A percentile compares a stretch with the other conserved stretches of the same genome.
Evolutionary conservation across 2,329 filamentous ascomycete genomes (phyloP).

Genomic region (Plectosphaerella plurivora): DNA sequence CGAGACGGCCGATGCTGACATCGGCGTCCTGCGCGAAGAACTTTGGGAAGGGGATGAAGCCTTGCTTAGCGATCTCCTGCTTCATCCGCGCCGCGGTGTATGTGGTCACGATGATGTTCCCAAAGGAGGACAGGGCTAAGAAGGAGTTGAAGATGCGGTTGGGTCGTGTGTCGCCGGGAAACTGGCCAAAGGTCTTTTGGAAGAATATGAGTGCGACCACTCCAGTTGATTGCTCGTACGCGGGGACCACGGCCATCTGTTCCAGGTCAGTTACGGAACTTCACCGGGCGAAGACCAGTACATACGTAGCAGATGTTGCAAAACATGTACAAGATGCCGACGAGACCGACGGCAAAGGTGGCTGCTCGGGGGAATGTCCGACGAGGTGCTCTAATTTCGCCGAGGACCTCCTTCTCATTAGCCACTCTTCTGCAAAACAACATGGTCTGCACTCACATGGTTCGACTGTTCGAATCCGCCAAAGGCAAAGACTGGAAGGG

Average conservation of each 20-base stretch:
- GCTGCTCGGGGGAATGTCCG: slow-evolving; percentile 27
- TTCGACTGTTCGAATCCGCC: slow-evolving; percentile 33
- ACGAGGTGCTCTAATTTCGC: slow-evolving; percentile 24
- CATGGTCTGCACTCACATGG: slow-evolving; percentile 19
- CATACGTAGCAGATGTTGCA: slow-evolving; percentile 32
- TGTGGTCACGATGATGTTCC: slow-evolving; percentile 52
- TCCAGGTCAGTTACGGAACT: slow-evolving; percentile 21
- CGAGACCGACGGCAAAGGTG: slow-evolving; percentile 20
- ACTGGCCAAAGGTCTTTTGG: slow-evolving; percentile 20
- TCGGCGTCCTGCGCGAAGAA: slow-evolving; percentile 39
- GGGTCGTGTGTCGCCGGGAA: slow-evolving; percentile 17
- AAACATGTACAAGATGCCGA: slow-evolving; percentile 27
- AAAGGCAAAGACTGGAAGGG: slow-evolving; percentile 25
- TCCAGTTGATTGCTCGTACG: slow-evolving; percentile 12
- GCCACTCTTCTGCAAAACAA: slow-evolving; percentile 31
- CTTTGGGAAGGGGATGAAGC: slow-evolving; percentile 44
- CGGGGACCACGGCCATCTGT: slow-evolving; percentile 35
- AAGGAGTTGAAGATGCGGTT: slow-evolving; percentile 41
- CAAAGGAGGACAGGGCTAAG: slow-evolving; percentile 48
- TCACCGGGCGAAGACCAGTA: slow-evolving; percentile 19
- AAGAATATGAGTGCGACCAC: slow-evolving; percentile 28
- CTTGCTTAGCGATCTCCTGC: slow-evolving; percentile 57
- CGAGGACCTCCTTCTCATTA: slow-evolving; percentile 30
- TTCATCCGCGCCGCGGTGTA: slow-evolving; percentile 52
- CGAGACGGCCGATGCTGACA: slow-evolving; percentile 25